These are phyloP conservation scores for Lichtheimia hyalospora DNA, from an alignment of 371 early-diverging fungal species.

Conservation along the genomic window DNA sequence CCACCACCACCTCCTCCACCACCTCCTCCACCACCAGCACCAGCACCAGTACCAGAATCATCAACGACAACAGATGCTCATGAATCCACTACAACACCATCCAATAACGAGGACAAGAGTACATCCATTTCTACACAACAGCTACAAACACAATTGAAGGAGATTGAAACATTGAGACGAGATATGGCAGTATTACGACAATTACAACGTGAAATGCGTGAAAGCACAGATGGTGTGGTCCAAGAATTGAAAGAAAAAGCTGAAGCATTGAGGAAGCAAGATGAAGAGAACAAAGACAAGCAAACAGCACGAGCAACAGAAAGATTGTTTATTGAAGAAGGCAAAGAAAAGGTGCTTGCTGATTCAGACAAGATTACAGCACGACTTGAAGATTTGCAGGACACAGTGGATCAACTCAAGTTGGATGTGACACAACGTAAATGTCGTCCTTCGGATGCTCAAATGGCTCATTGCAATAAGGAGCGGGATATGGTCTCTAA, in stretches of 20 bases:
- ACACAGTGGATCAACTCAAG: conserved; percentile 75
- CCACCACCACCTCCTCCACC: neutral
- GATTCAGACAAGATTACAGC: conserved; percentile 63
- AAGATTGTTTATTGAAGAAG: conserved; percentile 59
- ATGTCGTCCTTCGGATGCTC: conserved; percentile 62
- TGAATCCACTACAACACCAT: neutral
- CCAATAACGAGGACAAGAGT: neutral
- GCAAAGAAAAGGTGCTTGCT: conserved; percentile 62
- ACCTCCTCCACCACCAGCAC: conserved; percentile 5
- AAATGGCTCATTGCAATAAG: conserved; percentile 60
- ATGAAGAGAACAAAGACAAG: conserved; percentile 36
- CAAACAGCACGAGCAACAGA: conserved; percentile 22
- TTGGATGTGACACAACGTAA: conserved; percentile 76
- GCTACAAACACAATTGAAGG: conserved; percentile 21
- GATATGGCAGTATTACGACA: conserved; percentile 67
- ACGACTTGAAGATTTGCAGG: conserved; percentile 72
- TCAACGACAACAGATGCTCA: neutral
- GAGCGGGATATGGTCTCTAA: conserved; percentile 57
- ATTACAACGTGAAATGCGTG: conserved; percentile 54
- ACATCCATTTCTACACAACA: conserved; percentile 5
- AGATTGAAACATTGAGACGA: conserved; percentile 41
- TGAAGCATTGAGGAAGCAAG: conserved; percentile 34
- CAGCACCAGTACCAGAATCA: conserved; percentile 1
- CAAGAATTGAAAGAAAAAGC: conserved; percentile 42
- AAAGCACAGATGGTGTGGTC: conserved; percentile 39